phyloP scores from a whole-genome alignment of 1,139 yeast species.

The Blastobotrys illinoisensis region DNA sequence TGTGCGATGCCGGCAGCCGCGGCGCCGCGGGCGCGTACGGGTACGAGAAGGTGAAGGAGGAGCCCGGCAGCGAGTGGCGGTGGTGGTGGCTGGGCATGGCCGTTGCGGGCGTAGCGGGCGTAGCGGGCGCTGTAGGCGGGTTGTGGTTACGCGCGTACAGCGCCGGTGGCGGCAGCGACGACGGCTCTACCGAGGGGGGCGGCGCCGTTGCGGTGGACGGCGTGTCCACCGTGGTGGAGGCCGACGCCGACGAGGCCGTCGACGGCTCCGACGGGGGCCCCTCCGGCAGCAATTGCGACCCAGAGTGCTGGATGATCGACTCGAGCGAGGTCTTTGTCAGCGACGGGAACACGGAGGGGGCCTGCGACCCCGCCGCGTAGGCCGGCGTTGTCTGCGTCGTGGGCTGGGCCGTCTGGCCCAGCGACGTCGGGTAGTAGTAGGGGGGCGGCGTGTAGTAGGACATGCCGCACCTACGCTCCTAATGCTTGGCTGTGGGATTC shows the following conservation, averaged over 20 bases:
- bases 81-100: conserved; percentile 4
- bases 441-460: conserved; percentile 10
- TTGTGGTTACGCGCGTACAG: background rate
- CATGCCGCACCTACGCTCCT: too few relatives aligned
- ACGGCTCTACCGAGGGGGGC: background rate
- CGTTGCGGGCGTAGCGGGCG: background rate
- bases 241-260: background rate
- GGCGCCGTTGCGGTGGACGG: conserved; percentile 3
- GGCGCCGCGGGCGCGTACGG: background rate
- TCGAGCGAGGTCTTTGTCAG: conserved; percentile 13
- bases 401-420: conserved; percentile 6
- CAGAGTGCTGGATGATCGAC: conserved; percentile 8
- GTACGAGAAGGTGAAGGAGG: conserved; percentile 4
- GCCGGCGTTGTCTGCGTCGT: conserved; percentile 11
- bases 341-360: conserved; percentile 10
- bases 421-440: conserved; percentile 8
- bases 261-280: conserved; percentile 1
- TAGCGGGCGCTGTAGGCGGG: background rate
- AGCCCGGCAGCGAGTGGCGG: conserved; percentile 3
- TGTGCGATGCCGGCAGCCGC: conserved; percentile 3
- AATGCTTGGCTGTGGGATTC: too few relatives aligned
- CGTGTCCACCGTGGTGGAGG: background rate
- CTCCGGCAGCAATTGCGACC: conserved; percentile 1
- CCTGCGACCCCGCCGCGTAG: conserved; percentile 12
- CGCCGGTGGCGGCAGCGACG: background rate